Percentiles rank a stretch among this genome's conserved stretches.
Conservation (phyloP, 2,329 filamentous ascomycete species). For the Arthrobotrys pseudoclavata region DNA sequence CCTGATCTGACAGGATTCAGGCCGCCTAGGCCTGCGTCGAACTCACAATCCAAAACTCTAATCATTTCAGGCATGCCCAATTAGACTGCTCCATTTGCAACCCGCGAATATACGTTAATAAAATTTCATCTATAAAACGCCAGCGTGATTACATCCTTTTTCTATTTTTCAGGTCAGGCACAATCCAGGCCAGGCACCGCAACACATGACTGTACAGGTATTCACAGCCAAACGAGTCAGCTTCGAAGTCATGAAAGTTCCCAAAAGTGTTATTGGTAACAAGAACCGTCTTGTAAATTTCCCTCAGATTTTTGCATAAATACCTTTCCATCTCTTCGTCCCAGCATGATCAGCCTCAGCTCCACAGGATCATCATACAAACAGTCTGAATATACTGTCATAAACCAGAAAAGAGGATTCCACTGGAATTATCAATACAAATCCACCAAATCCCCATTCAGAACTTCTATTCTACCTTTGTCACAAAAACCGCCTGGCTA, state of each 20-base stretch:
- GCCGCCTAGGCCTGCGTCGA: too few species aligned
- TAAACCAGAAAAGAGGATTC: neutral
- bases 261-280: neutral
- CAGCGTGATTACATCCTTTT: too few species aligned
- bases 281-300: neutral
- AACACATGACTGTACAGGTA: constrained; percentile 12
- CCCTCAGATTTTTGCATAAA: constrained; percentile 7
- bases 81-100: neutral
- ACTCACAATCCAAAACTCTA: too few species aligned
- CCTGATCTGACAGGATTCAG: too few species aligned
- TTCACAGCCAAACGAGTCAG: constrained; percentile 3
- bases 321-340: neutral
- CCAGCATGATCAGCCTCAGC: neutral
- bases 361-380: neutral
- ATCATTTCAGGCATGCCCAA: too few species aligned
- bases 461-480: neutral
- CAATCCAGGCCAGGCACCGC: constrained; percentile 1
- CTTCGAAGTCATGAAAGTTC: neutral
- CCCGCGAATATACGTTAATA: neutral
- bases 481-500: neutral
- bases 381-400: neutral
- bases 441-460: neutral
- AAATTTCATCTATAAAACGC: neutral
- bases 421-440: neutral
- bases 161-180: neutral